phyloP scores from a whole-genome alignment of 352 stramenopile genomes.

The Aphanomyces astaci region DNA sequence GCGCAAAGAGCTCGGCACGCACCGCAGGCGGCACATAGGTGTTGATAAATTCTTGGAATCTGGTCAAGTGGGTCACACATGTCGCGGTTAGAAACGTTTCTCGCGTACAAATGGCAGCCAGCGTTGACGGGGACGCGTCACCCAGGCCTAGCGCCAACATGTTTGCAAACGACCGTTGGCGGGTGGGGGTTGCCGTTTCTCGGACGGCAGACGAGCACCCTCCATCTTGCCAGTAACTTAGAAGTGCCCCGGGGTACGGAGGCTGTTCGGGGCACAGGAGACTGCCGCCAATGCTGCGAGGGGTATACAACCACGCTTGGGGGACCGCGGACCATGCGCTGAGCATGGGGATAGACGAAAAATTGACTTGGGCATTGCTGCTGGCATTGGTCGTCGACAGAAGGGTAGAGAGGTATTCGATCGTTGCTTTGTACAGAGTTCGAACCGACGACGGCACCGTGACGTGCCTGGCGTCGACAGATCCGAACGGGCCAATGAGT shows the following conservation, averaged over 20 bases:
- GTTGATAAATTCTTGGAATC: neutral
- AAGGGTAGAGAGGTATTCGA: neutral
- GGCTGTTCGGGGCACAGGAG: neutral
- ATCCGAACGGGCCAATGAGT: neutral
- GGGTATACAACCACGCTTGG: neutral
- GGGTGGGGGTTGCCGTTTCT: neutral
- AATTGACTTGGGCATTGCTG: neutral
- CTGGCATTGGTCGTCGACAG: neutral
- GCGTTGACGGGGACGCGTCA: neutral
- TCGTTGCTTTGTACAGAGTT: neutral
- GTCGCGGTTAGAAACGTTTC: neutral
- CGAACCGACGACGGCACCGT: neutral
- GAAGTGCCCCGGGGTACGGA: neutral
- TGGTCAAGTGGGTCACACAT: neutral
- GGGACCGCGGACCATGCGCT: neutral
- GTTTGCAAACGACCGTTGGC: neutral
- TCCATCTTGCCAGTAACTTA: neutral
- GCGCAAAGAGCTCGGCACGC: neutral
- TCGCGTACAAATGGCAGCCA: neutral
- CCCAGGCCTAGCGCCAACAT: neutral
- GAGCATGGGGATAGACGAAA: neutral
- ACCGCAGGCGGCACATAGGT: neutral
- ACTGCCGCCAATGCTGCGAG: neutral
- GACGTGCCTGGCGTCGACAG: conserved; percentile 1
- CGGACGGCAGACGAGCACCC: neutral